phyloP scores from a whole-genome alignment of 2,329 filamentous ascomycete species.

The Blastomyces parvus region DNA sequence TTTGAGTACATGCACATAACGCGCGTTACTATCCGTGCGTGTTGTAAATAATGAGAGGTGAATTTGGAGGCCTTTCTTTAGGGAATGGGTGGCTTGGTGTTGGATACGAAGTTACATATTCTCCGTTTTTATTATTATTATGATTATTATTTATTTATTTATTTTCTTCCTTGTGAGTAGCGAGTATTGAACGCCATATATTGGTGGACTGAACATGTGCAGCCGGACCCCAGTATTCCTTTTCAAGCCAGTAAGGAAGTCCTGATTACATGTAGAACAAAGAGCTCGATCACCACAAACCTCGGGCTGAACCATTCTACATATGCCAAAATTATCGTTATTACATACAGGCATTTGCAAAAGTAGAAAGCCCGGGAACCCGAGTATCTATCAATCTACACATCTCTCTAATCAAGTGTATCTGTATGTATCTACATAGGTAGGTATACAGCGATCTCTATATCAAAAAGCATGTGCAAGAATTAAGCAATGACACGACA shows the following conservation, averaged over 20 bases:
- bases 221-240: no score
- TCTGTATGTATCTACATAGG: no score
- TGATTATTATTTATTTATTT: neutral
- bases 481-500: no score
- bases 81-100: neutral
- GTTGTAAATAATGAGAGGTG: slow-evolving; percentile 13
- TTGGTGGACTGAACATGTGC: no score
- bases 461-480: no score
- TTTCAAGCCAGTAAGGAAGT: neutral
- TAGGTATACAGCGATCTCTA: no score
- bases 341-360: neutral
- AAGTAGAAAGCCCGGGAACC: neutral
- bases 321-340: no score
- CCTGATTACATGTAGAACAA: no score
- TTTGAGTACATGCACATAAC: neutral
- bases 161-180: no score
- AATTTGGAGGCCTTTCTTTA: neutral
- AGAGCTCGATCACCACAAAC: no score
- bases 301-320: no score
- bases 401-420: neutral
- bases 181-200: no score
- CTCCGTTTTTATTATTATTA: neutral
- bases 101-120: neutral
- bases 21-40: neutral
- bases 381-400: slow-evolving; percentile 16